Base-by-base conservation (phyloP, 768 basidiomycete genomes). In the Kwoniella sp. region DNA sequence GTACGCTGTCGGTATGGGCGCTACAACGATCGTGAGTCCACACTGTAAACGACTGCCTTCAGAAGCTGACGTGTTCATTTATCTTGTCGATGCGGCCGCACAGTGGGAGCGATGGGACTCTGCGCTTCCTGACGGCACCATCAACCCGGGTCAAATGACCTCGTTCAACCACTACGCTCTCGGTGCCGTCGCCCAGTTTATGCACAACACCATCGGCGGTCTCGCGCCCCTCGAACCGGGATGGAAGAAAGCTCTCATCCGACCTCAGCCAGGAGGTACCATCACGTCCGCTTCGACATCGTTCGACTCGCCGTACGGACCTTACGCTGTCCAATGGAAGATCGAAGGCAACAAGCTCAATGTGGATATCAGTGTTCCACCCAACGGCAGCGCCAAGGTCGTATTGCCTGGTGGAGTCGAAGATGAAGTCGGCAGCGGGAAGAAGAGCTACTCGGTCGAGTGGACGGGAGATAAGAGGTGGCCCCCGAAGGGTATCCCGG, bases 61-160 rank as follows among this genome's bases (percentile, higher is more conserved):
- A 7, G 23, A 15, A 25, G 29, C 53, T 54, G 28, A 54, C 23
- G 26, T 25, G 15, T 54, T 29, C 3, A 29, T 25, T 25, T 22
- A 25, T 9, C 20, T 25, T 31, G 54, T n/a, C 54, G 11, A 9
- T 29, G n/a, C 28, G 9, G 13, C 15, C 25, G 7, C 5, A 1
- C 59, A 74, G 71, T 78, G 76, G 76, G 76, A 78, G 60, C 61
- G 76, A 58, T 78, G 76, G 76, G 71, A 78, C 51, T 68, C 65
- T 41, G 69, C 74, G 57, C 52, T 74, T 7, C 68, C 72, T 1
- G 77, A 78, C 38, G 75, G 77, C 11, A 58, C 67, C 4, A 73
- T 78, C 65, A 78, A 78, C 59, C 73, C 75, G 2, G 76, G 76
- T 23, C 64, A 78, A 58, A 78, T 78, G 76, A 78, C 76, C 12